Base-by-base conservation (phyloP, 768 basidiomycete species). In the Phlebiopsis flavidoalba region DNA sequence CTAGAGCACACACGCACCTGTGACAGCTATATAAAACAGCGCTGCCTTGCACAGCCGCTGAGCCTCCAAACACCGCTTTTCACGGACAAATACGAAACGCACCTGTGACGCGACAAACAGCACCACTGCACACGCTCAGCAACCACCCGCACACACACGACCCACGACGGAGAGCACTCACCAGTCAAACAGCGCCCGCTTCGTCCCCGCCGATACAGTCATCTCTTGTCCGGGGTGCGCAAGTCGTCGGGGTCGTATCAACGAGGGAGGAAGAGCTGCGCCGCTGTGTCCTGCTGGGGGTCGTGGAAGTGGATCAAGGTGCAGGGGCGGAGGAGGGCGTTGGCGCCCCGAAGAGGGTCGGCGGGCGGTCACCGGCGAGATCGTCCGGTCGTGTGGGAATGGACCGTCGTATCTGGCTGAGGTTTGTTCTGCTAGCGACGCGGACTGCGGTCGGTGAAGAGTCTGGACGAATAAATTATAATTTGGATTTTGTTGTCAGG, bases 1-100 rank as follows among this genome's bases (percentile, higher is more conserved):
- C 26, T 17, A n/a, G 40, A 49, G 3, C 26, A 17, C 8, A 11
- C 24, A 76, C 85, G 66, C 63, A 89, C 89, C 69, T 82, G n/a
- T 79, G 62, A 91, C 76, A 33, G 89, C n/a, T n/a, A n/a, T 87
- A 71, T 91, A 92, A 71, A 87, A 91, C 63, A 86, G 73, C 36
- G 89, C 91, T 73, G 86, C 87, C 90, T 93, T 82, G 62, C 67
- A 31, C 26, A 56, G 40, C 11, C 19, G 35, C 5, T n/a, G 43
- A 61, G 59, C 17, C 17, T 43, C 24, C 19, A 11, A 36, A 24
- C n/a, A 12, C 40, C 17, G 47, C 47, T 35, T 52, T 8, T 45
- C 17, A 26, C 1, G 26, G 26, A 36, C 6, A 12, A 24, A 14
- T 43, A 12, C n/a, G 8, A 14, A 14, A 66, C 81, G 57, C 63